A percentile compares a stretch with the other conserved stretches of the same genome.
Evolutionary conservation across 2,329 filamentous ascomycete genomes (phyloP).

Genomic region (Emmonsia crescens): DNA sequence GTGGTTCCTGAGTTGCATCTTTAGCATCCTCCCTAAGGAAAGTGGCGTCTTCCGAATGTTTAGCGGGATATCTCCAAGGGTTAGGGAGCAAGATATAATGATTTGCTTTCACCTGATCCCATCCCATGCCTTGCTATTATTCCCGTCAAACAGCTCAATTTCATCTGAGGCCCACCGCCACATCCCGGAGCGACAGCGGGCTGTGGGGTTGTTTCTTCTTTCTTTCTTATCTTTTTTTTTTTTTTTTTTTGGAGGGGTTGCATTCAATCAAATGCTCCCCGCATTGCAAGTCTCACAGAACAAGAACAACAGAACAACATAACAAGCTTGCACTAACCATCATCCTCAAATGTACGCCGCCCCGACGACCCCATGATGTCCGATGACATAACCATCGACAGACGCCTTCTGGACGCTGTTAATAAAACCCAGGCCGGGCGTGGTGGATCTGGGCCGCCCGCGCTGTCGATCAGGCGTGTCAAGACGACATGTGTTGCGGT

Average conservation of each 20-base stretch:
- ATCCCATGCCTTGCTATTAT: not conserved
- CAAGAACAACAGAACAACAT: not conserved
- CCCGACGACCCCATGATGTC: constrained; percentile 22
- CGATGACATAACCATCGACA: not conserved
- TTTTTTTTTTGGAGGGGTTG: not conserved
- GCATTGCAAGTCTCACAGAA: not conserved
- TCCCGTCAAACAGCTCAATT: not conserved
- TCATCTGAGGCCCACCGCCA: no score
- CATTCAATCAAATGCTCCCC: not conserved
- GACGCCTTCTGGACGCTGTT: not conserved
- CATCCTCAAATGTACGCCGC: constrained; percentile 25
- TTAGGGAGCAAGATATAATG: not conserved
- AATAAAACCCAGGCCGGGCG: not conserved
- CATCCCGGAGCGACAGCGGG: not conserved
- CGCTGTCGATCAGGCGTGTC: not conserved
- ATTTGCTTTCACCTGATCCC: not conserved
- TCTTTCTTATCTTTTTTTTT: not conserved
- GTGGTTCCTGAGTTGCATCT: not conserved
- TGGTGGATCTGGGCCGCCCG: constrained; percentile 2
- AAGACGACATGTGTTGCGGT: not conserved
- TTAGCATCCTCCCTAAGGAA: not conserved
- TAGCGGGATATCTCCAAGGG: not conserved
- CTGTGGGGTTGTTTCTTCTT: not conserved
- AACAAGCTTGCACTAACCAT: constrained; percentile 26
- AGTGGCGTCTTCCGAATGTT: not conserved